A percentile compares a stretch with the other conserved stretches of the same genome.
These are phyloP conservation scores for Zymoseptoria ardabiliae DNA, from an alignment of 2,329 filamentous ascomycete genomes.

Conservation along the genomic window DNA sequence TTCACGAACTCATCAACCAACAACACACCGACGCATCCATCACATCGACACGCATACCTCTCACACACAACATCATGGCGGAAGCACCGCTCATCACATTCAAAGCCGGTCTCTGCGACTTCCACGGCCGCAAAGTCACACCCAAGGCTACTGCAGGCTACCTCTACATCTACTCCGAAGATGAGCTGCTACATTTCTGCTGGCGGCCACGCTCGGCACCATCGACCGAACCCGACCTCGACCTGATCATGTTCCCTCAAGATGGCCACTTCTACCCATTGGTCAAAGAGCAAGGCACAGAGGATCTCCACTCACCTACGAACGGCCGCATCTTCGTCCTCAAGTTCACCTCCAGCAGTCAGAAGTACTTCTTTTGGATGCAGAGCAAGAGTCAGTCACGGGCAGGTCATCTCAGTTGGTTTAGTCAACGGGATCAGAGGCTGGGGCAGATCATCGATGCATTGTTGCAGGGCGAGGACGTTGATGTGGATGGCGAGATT, in stretches of 20 bases:
- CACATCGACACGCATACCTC: not conserved
- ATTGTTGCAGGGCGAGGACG: slow-evolving; percentile 80
- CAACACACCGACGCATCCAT: slow-evolving; percentile 10
- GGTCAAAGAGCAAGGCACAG: slow-evolving; percentile 35
- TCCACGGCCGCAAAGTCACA: slow-evolving; percentile 57
- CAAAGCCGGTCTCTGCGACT: slow-evolving; percentile 84
- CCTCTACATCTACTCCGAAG: slow-evolving; percentile 86
- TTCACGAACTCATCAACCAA: slow-evolving; percentile 2
- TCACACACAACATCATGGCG: slow-evolving; percentile 56
- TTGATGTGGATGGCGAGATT: slow-evolving; percentile 69
- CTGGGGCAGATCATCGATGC: slow-evolving; percentile 80
- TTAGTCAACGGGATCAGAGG: slow-evolving; percentile 78
- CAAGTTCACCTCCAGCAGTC: slow-evolving; percentile 87
- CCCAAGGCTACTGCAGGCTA: slow-evolving; percentile 70
- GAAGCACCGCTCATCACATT: slow-evolving; percentile 84
- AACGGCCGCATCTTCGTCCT: slow-evolving; percentile 89
- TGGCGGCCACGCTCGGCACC: slow-evolving; percentile 76
- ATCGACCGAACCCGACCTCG: slow-evolving; percentile 67
- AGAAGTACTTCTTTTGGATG: slow-evolving; percentile 91
- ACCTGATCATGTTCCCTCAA: slow-evolving; percentile 86
- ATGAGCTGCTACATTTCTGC: slow-evolving; percentile 95
- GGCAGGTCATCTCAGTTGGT: slow-evolving; percentile 63
- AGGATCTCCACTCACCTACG: slow-evolving; percentile 56
- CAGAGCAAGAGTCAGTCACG: slow-evolving; percentile 79
- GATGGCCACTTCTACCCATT: slow-evolving; percentile 76